Percentiles rank a stretch among this genome's conserved stretches.
Conservation (phyloP, 495 filamentous ascomycete species). For the Hypomontagnella submonticulosa region DNA sequence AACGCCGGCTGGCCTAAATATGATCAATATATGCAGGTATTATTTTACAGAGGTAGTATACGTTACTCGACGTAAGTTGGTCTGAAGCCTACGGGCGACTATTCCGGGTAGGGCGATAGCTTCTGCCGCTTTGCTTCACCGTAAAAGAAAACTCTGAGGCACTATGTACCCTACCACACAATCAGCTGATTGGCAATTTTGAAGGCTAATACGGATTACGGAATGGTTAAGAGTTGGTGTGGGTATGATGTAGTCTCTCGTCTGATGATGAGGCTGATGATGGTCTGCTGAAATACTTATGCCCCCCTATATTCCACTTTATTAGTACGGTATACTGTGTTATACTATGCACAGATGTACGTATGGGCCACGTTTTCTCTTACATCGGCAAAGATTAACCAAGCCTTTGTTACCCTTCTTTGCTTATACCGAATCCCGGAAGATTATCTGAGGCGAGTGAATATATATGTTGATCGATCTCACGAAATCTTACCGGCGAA, state of each 20-base stretch:
- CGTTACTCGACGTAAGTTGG: neutral
- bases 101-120: slow-evolving; percentile 8
- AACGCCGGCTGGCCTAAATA: no score
- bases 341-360: neutral
- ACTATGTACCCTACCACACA: slow-evolving; percentile 10
- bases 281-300: slow-evolving; percentile 7
- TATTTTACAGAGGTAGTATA: no score
- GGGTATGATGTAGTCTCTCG: slow-evolving; percentile 26
- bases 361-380: no score
- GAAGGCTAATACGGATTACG: slow-evolving; percentile 21
- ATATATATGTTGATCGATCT: no score
- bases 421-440: no score
- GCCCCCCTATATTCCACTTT: neutral
- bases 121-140: slow-evolving; percentile 21
- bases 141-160: slow-evolving; percentile 36
- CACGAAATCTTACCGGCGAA: no score
- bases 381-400: no score
- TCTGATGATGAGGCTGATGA: slow-evolving; percentile 36
- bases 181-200: slow-evolving; percentile 28
- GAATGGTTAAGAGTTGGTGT: slow-evolving; percentile 6
- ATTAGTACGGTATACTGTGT: neutral
- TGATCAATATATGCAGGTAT: no score
- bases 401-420: no score
- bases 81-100: neutral
- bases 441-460: no score